These are phyloP conservation scores for Colletotrichum sp. DNA, from an alignment of 2,329 filamentous ascomycete species.

Conservation along the genomic window DNA sequence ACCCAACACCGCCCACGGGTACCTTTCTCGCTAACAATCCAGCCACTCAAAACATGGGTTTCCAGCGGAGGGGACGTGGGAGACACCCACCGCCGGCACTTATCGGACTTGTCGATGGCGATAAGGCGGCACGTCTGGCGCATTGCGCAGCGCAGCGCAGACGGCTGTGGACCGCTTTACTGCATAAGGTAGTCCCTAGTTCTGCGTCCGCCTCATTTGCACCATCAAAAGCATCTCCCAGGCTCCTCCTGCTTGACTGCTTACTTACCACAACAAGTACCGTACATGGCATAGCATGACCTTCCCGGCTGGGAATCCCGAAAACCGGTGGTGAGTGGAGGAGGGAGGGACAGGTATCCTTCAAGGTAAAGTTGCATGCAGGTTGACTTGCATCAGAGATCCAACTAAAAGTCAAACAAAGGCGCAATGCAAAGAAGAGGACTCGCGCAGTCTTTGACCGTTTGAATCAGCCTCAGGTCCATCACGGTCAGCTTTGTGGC, in stretches of 20 bases:
- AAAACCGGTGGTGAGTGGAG: neutral
- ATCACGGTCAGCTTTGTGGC: neutral
- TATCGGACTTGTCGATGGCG: neutral
- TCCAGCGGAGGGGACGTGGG: neutral
- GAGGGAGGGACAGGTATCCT: neutral
- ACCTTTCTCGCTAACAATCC: slow-evolving; percentile 8
- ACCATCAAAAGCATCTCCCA: neutral
- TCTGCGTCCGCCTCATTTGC: neutral
- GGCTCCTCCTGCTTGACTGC: neutral
- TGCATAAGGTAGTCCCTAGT: neutral
- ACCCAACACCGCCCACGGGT: slow-evolving; percentile 10
- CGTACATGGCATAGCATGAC: neutral
- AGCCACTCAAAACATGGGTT: slow-evolving; percentile 7
- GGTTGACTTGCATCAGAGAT: neutral
- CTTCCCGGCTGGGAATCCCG: neutral
- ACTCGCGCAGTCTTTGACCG: neutral
- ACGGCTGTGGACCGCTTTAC: neutral
- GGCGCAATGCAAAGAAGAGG: neutral
- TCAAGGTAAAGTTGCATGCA: neutral
- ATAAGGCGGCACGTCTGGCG: slow-evolving; percentile 8
- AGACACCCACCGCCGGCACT: slow-evolving; percentile 7
- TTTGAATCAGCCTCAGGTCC: neutral
- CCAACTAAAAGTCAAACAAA: neutral
- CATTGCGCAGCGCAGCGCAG: slow-evolving; percentile 8
- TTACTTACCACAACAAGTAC: neutral